These are phyloP conservation scores for Gymnopilus junonius DNA, from an alignment of 768 basidiomycete genomes.

Conservation along the genomic window DNA sequence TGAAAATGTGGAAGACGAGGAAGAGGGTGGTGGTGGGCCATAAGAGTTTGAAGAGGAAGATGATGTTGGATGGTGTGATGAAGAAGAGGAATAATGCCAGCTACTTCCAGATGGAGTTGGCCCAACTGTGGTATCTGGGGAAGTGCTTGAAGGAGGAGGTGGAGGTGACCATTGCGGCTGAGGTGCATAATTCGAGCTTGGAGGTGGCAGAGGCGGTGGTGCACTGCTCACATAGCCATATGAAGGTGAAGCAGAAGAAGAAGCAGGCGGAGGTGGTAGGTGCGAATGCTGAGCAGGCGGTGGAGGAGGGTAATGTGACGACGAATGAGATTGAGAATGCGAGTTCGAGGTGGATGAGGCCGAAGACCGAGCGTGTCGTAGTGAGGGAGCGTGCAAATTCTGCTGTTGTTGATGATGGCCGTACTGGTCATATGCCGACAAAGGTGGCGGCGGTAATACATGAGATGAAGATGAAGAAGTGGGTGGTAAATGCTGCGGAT, in stretches of 20 bases:
- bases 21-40: conserved; percentile 24
- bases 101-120: background rate
- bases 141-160: conserved; percentile 16
- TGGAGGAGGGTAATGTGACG: conserved; percentile 23
- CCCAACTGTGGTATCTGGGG: conserved; percentile 8
- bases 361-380: conserved; percentile 26
- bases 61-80: conserved; percentile 16
- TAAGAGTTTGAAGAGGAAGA: conserved; percentile 22
- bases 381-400: conserved; percentile 23
- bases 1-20: conserved; percentile 23
- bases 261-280: background rate
- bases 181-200: conserved; percentile 18
- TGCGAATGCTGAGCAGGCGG: conserved; percentile 1
- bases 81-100: conserved; percentile 14
- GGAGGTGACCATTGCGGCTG: conserved; percentile 24
- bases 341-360: conserved; percentile 20
- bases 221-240: conserved; percentile 15
- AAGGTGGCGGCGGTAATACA: conserved; percentile 23
- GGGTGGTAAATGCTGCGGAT: conserved; percentile 24
- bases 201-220: conserved; percentile 7
- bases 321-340: conserved; percentile 19
- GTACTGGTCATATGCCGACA: conserved; percentile 24
- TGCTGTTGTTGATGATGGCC: conserved; percentile 16
- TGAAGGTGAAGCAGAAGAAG: conserved; percentile 14
- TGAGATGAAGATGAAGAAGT: conserved; percentile 23